These are phyloP conservation scores for Lathyrus aphaca DNA, from an alignment of 306 rosid species.

Conservation along the genomic window DNA sequence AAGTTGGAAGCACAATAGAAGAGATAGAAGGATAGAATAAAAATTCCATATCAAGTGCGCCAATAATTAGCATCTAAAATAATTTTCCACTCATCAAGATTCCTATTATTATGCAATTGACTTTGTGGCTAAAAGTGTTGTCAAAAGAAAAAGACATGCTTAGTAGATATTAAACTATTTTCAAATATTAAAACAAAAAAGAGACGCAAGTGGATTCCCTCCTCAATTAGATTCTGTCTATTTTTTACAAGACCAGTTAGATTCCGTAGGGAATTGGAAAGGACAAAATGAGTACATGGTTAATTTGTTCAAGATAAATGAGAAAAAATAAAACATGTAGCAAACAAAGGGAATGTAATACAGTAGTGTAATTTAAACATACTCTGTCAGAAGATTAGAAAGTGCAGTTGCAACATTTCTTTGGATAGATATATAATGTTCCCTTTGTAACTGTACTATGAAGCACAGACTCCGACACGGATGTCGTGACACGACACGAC, in stretches of 20 bases:
- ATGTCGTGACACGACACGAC: too few relatives aligned
- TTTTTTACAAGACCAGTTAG: not conserved
- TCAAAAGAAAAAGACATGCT: conserved; percentile 9
- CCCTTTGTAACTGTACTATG: too few relatives aligned
- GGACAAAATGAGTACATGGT: not conserved
- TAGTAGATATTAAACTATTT: conserved; percentile 12
- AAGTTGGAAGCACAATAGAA: conserved; percentile 12
- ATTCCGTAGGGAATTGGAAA: not conserved
- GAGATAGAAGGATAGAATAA: conserved; percentile 27
- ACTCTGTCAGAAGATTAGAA: not conserved
- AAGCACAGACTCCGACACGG: too few relatives aligned
- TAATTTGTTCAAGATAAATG: not conserved
- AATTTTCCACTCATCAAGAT: conserved; percentile 3
- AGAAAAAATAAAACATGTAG: conserved; percentile 2
- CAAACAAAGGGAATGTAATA: not conserved
- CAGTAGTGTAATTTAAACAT: not conserved
- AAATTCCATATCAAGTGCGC: conserved; percentile 15
- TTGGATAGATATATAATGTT: too few relatives aligned
- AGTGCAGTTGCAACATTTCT: not conserved
- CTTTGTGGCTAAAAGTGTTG: conserved; percentile 24
- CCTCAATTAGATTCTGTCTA: not conserved
- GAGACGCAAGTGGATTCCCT: conserved; percentile 9
- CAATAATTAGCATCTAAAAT: conserved; percentile 30
- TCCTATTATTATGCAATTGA: conserved; percentile 17
- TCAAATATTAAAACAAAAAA: not conserved